phyloP scores from a whole-genome alignment of 805 yeast species.

The Suhomyces xylopsoci region DNA sequence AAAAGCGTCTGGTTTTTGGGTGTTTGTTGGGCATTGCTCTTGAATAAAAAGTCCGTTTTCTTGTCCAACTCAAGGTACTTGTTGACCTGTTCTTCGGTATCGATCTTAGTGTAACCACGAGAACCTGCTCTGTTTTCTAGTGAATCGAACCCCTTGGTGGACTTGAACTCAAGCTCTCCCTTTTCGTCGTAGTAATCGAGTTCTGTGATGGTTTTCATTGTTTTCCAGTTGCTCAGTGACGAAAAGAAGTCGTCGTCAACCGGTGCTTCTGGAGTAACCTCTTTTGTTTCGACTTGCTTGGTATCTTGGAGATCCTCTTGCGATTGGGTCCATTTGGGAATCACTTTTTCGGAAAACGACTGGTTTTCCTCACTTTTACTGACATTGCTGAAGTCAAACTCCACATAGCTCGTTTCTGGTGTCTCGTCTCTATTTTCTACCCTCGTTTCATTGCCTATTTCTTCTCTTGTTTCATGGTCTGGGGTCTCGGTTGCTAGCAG shows the following conservation, averaged over 20 bases:
- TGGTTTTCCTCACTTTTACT: background rate
- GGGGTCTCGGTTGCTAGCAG: background rate
- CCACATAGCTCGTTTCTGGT: constrained; percentile 22
- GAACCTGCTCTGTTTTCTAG: constrained; percentile 43
- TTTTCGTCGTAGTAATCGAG: constrained; percentile 76
- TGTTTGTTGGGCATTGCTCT: constrained; percentile 13
- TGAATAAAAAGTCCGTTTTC: constrained; percentile 52
- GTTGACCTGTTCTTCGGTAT: constrained; percentile 81
- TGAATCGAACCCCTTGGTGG: constrained; percentile 17
- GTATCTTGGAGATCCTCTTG: background rate
- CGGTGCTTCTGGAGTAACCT: background rate
- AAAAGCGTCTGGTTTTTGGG: constrained; percentile 12
- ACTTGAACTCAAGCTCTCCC: constrained; percentile 57
- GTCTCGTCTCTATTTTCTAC: background rate
- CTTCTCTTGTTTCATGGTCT: background rate
- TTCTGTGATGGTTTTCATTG: constrained; percentile 79
- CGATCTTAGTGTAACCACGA: constrained; percentile 83
- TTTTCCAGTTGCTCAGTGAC: constrained; percentile 65
- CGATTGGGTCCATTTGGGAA: background rate
- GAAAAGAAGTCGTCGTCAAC: constrained; percentile 24
- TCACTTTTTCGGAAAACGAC: constrained; percentile 4
- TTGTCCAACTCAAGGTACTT: constrained; percentile 53
- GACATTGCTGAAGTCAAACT: constrained; percentile 25
- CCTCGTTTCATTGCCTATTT: background rate
- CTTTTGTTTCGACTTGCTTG: background rate